Conservation (phyloP, 139 green algal genomes). For the Chlamydomonas incerta region DNA sequence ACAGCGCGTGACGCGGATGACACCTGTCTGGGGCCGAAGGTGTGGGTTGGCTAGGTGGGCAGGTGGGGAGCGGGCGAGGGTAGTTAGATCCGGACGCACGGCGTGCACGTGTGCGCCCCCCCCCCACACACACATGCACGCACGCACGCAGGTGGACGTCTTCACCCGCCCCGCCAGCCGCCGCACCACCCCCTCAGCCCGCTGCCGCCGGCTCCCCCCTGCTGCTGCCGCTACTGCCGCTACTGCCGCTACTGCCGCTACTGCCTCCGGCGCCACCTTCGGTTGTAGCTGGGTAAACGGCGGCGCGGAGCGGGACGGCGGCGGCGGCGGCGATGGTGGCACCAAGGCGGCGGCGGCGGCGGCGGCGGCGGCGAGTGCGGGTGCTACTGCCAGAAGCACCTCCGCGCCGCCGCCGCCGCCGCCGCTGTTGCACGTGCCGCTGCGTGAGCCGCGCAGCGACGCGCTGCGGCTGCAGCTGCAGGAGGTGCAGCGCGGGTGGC, state of each 20-base stretch:
- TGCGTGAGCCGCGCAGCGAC: constrained; percentile 19
- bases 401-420: background rate
- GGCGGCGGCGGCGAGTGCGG: background rate
- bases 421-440: background rate
- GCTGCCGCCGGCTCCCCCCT: background rate
- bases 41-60: too few relatives aligned
- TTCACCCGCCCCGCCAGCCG: constrained; percentile 11
- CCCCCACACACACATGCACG: too few relatives aligned
- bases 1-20: too few relatives aligned
- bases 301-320: background rate
- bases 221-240: background rate
- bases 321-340: background rate
- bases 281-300: too few relatives aligned
- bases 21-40: too few relatives aligned
- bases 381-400: too few relatives aligned
- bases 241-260: background rate
- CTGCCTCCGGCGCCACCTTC: background rate
- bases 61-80: too few relatives aligned
- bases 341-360: background rate
- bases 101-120: background rate
- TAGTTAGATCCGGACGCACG: too few relatives aligned
- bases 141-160: background rate
- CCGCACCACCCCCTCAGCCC: background rate
- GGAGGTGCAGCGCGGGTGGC: background rate
- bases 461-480: constrained; percentile 12